These are phyloP conservation scores for Trichoderma simmonsii DNA, from an alignment of 2,329 filamentous ascomycete genomes.

Conservation along the genomic window DNA sequence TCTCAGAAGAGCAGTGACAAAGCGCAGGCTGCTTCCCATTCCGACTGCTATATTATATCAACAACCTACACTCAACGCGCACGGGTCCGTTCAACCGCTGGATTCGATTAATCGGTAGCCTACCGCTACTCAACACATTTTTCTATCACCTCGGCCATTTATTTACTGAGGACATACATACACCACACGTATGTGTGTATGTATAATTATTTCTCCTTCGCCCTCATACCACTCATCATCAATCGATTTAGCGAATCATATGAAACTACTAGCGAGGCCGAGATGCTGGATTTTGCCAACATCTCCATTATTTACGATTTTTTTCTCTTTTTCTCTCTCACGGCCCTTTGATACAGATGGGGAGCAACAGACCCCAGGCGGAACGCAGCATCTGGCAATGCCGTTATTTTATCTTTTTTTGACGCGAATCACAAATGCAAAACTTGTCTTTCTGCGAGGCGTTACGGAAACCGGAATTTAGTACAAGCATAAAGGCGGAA, in stretches of 20 bases:
- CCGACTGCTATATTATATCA: not conserved
- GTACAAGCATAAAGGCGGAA: conserved; percentile 15
- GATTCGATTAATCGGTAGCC: not conserved
- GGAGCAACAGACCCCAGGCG: conserved; percentile 18
- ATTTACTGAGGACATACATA: not conserved
- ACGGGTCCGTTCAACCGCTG: not conserved
- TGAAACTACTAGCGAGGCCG: not conserved
- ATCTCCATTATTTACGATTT: conserved; percentile 6
- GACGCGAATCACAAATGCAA: conserved; percentile 6
- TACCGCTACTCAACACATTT: not conserved
- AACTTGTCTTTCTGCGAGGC: conserved; percentile 17
- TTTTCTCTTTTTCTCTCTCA: not conserved
- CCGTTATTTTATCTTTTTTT: not conserved
- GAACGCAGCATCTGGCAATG: conserved; percentile 14
- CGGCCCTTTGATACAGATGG: conserved; percentile 14
- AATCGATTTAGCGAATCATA: conserved; percentile 5
- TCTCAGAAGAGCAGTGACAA: not conserved
- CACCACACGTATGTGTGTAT: not conserved
- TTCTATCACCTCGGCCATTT: not conserved
- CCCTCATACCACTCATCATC: not conserved
- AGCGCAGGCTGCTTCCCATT: not conserved
- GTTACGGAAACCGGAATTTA: conserved; percentile 13
- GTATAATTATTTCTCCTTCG: not conserved
- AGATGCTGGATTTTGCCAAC: not conserved
- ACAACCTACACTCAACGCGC: not conserved